Conservation (phyloP, 805 yeast species). For the Metschnikowia santaceciliae region DNA sequence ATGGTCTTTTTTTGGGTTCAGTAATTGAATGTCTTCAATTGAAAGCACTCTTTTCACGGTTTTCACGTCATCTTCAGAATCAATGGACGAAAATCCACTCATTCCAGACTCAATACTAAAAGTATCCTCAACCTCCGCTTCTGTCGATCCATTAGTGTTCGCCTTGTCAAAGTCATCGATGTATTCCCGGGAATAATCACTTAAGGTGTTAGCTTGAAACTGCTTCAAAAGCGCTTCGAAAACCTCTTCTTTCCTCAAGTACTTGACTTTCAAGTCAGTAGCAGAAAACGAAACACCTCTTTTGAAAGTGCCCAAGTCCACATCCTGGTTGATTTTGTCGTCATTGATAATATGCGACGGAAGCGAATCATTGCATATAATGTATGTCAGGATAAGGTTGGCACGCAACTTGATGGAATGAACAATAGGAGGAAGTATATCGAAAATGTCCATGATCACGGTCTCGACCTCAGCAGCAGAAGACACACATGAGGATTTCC, state of each 20-base stretch:
- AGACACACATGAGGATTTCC: background rate
- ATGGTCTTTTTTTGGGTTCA: conserved; percentile 25
- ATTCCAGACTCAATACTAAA: conserved; percentile 27
- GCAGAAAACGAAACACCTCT: conserved; percentile 35
- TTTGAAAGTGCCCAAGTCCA: conserved; percentile 34
- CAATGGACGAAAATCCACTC: conserved; percentile 10
- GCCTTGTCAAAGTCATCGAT: conserved; percentile 30
- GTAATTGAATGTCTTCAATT: conserved; percentile 23
- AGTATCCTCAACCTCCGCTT: conserved; percentile 25
- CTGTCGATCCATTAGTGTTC: conserved; percentile 19
- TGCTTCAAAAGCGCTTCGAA: conserved; percentile 19
- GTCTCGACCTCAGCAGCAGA: background rate
- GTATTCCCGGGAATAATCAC: conserved; percentile 37
- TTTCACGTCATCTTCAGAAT: conserved; percentile 16
- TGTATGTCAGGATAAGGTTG: conserved; percentile 27
- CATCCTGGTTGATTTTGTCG: conserved; percentile 20
- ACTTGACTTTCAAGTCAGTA: conserved; percentile 20
- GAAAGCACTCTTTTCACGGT: conserved; percentile 32
- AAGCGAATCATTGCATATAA: conserved; percentile 39
- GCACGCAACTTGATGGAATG: conserved; percentile 25
- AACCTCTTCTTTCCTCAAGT: conserved; percentile 21
- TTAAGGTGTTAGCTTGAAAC: conserved; percentile 33
- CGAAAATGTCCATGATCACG: conserved; percentile 25
- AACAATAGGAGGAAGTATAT: conserved; percentile 28
- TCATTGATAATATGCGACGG: conserved; percentile 30